Evolutionary conservation across 2,329 filamentous ascomycete species (phyloP).

Genomic region (Stylonectria norvegica): DNA sequence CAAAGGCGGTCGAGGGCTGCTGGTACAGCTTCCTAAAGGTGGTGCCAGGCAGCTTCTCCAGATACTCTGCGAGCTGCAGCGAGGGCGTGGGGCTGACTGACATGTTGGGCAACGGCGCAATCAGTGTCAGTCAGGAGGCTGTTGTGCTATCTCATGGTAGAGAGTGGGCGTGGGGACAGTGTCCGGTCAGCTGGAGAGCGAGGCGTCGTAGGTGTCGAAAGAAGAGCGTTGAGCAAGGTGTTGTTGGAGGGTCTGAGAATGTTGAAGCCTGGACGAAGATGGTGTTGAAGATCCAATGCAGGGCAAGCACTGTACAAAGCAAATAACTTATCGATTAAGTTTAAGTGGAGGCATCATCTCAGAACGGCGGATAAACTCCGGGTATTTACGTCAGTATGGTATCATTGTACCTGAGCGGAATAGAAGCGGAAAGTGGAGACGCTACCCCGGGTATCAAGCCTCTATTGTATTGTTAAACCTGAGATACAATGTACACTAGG

Average conservation of each 20-base stretch:
- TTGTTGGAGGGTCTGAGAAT: neutral
- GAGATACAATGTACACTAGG: too few species aligned
- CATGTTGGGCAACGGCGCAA: slow-evolving; percentile 38
- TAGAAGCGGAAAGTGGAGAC: neutral
- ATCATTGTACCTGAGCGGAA: neutral
- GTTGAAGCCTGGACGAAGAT: neutral
- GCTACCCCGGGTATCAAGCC: neutral
- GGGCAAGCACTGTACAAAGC: neutral
- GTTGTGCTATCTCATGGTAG: slow-evolving; percentile 26
- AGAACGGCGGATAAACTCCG: neutral
- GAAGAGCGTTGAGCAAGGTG: neutral
- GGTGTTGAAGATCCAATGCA: neutral
- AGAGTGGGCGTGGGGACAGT: slow-evolving; percentile 1
- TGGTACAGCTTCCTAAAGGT: slow-evolving; percentile 91
- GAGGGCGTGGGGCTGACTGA: slow-evolving; percentile 46
- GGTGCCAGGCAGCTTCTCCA: slow-evolving; percentile 84
- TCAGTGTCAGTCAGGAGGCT: slow-evolving; percentile 26
- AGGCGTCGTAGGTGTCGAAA: neutral
- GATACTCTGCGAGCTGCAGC: slow-evolving; percentile 75
- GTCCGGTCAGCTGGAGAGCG: slow-evolving; percentile 4
- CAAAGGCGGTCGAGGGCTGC: slow-evolving; percentile 90
- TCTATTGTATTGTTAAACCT: too few species aligned
- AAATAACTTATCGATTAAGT: too few species aligned
- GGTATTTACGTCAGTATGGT: neutral
- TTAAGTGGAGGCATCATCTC: too few species aligned